Conservation (phyloP, 2,329 filamentous ascomycete genomes). For the Neoarthrinium moseri region DNA sequence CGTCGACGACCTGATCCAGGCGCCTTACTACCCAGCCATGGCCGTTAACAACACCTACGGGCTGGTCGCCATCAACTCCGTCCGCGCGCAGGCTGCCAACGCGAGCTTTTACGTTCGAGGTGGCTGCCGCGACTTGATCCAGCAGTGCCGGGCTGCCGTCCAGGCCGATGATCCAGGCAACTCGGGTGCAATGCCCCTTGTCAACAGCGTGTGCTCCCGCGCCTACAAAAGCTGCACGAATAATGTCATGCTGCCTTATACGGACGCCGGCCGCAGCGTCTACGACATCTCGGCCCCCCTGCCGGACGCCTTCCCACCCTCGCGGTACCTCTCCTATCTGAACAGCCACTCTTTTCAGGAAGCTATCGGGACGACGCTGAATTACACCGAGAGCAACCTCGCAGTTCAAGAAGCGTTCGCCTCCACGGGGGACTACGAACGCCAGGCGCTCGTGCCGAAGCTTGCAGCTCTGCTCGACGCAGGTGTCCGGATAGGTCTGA, state of each 20-base stretch:
- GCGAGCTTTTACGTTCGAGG: slow-evolving; percentile 41
- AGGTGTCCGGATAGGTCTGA: slow-evolving; percentile 51
- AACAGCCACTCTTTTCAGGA: slow-evolving; percentile 52
- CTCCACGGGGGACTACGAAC: slow-evolving; percentile 22
- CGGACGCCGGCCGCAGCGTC: slow-evolving; percentile 16
- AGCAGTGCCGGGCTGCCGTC: slow-evolving; percentile 34
- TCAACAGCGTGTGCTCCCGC: slow-evolving; percentile 58
- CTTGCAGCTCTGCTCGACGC: slow-evolving; percentile 51
- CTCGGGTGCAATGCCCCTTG: slow-evolving; percentile 52
- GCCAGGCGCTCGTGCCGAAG: slow-evolving; percentile 34
- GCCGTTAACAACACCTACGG: slow-evolving; percentile 66
- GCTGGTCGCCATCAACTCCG: slow-evolving; percentile 51
- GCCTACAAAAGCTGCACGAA: slow-evolving; percentile 49
- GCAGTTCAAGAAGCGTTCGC: slow-evolving; percentile 44
- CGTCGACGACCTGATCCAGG: slow-evolving; percentile 63
- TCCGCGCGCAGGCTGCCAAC: slow-evolving; percentile 44
- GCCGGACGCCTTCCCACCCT: slow-evolving; percentile 48
- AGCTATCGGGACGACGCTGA: slow-evolving; percentile 56
- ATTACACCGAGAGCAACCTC: slow-evolving; percentile 46
- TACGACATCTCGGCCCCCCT: slow-evolving; percentile 30
- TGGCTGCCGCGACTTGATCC: slow-evolving; percentile 30
- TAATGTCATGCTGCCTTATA: slow-evolving; percentile 53
- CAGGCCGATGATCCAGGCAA: slow-evolving; percentile 50
- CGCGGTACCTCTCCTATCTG: slow-evolving; percentile 53
- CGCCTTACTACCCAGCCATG: slow-evolving; percentile 54